Conservation (phyloP, 768 basidiomycete species). For the Podaxis sp. region DNA sequence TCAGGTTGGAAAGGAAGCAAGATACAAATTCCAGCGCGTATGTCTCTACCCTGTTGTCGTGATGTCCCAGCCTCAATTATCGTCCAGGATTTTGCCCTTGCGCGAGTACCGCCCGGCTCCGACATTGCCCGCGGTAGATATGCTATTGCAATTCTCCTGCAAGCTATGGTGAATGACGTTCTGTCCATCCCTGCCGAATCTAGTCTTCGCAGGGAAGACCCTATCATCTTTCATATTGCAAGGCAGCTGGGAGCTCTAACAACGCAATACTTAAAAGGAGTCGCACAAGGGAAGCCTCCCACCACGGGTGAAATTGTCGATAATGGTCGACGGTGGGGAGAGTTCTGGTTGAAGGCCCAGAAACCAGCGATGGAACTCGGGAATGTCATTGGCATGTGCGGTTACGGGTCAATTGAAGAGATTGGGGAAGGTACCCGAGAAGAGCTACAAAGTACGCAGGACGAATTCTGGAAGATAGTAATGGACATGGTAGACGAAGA, state of each 20-base stretch:
- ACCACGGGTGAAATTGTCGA: background rate
- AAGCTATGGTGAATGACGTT: background rate
- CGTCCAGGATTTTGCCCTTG: background rate
- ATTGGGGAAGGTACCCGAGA: background rate
- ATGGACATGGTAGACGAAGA: background rate
- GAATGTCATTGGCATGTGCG: background rate
- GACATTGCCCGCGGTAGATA: background rate
- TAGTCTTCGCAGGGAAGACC: background rate
- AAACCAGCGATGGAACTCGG: background rate
- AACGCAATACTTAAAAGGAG: background rate
- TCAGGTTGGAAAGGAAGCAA: background rate
- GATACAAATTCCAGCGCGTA: background rate
- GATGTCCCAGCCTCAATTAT: background rate
- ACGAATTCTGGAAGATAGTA: background rate
- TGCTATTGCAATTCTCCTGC: background rate
- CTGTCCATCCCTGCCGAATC: background rate
- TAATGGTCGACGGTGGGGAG: background rate
- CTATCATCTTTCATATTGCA: background rate
- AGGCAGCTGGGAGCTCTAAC: background rate
- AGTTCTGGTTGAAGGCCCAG: background rate
- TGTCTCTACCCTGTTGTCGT: background rate
- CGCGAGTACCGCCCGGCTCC: background rate
- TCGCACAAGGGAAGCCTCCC: background rate
- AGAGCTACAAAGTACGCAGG: background rate
- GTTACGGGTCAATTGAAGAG: background rate